Evolutionary conservation across 2,329 filamentous ascomycete species (phyloP), one percentile per base, ranked within the genome.

Genomic region (Delphinella strobiligena): DNA sequence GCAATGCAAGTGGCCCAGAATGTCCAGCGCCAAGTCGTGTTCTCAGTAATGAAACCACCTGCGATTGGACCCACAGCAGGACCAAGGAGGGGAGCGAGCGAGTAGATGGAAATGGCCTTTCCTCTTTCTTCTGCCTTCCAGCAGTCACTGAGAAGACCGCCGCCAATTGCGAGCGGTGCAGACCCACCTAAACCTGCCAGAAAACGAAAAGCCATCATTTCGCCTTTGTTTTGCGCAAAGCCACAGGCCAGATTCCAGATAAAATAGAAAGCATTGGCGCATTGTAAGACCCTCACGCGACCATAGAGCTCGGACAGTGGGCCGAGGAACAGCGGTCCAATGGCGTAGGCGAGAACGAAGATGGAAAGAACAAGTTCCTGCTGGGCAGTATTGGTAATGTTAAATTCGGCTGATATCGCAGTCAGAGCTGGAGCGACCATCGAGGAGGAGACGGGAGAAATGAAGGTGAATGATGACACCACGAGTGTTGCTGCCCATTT

Each of bases 1-100:
- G 64, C 64, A 41, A 84, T 78, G 1, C 75, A 74, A 1, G 77
- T 80, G 0, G 74, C 66, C 60, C 72, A 82, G 61, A 85, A 86
- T 5, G 75, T 72, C 81, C 81, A 86, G 30, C 80, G 69, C 82
- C 82, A 86, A n/a, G 37, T 43, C 4, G 30, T 34, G 19, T 43
- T 43, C 36, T 61, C 49, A 4, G 57, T 48, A 11, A 64, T 47
- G 34, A 58, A 66, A 2, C 54, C 62, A 17, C 63, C 47, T 18
- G 45, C 36, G 4, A 48, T 39, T 1, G 44, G 44, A 16, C 50
- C 47, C 2, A 52, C 33, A 2, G 51, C 49, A 14, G 52, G 52
- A 3, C 54, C 53, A 2, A 52, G 37, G 2, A 55, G 38, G 8
- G 54, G 55, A 3, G 49, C 50, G 0, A 58, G 36, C 11, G 41